Conservation (phyloP, 1,284 basidiomycete species). For the Austroboletus novae-zelandiae region DNA sequence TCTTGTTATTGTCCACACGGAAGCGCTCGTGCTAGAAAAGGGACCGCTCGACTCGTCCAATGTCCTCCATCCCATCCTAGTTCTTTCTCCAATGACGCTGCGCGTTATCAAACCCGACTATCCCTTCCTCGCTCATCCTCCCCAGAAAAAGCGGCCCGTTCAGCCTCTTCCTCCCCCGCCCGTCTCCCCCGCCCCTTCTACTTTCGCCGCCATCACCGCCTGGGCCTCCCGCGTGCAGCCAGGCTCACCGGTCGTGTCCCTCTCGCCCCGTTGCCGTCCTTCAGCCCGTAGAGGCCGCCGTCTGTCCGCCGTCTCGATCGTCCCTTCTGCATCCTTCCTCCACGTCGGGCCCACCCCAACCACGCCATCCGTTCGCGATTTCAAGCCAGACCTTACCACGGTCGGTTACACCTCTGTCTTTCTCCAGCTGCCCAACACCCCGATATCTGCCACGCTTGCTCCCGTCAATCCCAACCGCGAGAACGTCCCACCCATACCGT, state of each 20-base stretch:
- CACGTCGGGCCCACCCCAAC: slow-evolving; percentile 39
- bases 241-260: slow-evolving; percentile 55
- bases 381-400: slow-evolving; percentile 50
- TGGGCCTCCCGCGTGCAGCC: slow-evolving; percentile 66
- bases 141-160: slow-evolving; percentile 31
- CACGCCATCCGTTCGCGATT: slow-evolving; percentile 41
- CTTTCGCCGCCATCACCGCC: slow-evolving; percentile 39
- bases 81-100: too few relatives aligned
- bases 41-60: too few relatives aligned
- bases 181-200: slow-evolving; percentile 1
- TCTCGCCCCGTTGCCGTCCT: slow-evolving; percentile 41
- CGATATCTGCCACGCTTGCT: slow-evolving; percentile 37
- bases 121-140: slow-evolving; percentile 38
- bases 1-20: too few relatives aligned
- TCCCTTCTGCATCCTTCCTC: slow-evolving; percentile 44
- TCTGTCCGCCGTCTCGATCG: slow-evolving; percentile 33
- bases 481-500: not conserved
- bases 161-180: slow-evolving; percentile 22
- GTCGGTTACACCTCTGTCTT: slow-evolving; percentile 67
- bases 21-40: too few relatives aligned
- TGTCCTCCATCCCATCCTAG: too few relatives aligned
- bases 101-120: slow-evolving; percentile 26
- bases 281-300: slow-evolving; percentile 35
- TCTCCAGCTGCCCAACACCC: slow-evolving; percentile 54
- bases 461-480: slow-evolving; percentile 15